Conservation (phyloP, 202 grass and related monocot species). For the Bolboschoenoplectus hybrid region DNA sequence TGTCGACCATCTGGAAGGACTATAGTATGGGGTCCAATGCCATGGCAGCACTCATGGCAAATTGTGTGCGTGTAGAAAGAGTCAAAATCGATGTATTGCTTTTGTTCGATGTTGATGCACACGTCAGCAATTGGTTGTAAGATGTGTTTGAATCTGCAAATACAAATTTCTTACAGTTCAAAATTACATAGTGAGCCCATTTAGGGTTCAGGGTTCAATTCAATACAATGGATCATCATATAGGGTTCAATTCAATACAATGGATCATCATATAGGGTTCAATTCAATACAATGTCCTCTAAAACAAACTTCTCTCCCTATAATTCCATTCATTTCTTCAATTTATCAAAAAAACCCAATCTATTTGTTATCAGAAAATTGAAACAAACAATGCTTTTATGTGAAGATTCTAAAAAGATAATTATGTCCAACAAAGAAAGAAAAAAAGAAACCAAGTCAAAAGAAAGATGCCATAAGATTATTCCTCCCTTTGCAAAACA, state of each 20-base stretch:
- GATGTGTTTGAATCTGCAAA: constrained; percentile 80
- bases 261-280: not conserved
- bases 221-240: not conserved
- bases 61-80: constrained; percentile 93
- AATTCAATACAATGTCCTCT: not conserved
- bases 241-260: not conserved
- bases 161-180: constrained; percentile 34
- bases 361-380: not conserved
- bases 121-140: constrained; percentile 81
- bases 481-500: not conserved
- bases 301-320: not conserved
- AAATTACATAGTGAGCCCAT: not conserved
- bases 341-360: not conserved
- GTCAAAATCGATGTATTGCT: constrained; percentile 84
- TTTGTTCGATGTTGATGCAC: constrained; percentile 83
- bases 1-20: constrained; percentile 78
- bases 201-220: too few relatives aligned
- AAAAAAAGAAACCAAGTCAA: not conserved
- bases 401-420: not conserved
- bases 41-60: constrained; percentile 98
- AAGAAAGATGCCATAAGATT: not conserved
- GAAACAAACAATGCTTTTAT: not conserved
- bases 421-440: not conserved
- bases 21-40: constrained; percentile 97
- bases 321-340: not conserved